Evolutionary conservation across 306 rosid species (phyloP).

Genomic region (Rosa rugosa): DNA sequence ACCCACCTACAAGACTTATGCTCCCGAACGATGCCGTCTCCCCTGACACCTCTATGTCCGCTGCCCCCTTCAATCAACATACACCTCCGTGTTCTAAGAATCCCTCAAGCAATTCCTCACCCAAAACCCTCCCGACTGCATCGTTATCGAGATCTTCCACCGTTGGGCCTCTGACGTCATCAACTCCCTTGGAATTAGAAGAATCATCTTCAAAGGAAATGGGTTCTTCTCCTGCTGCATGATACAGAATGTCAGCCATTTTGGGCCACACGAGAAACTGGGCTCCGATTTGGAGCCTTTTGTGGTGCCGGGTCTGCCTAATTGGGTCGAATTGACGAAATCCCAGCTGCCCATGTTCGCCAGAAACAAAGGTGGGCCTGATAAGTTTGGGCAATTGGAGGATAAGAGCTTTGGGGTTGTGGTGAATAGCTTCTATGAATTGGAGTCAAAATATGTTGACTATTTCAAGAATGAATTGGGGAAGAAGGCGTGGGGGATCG

Average conservation of each 20-base stretch:
- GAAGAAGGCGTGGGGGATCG: slow-evolving; percentile 23
- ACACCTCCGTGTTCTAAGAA: background rate
- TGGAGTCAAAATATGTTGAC: slow-evolving; percentile 28
- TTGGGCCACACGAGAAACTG: slow-evolving; percentile 7
- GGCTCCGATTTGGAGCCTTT: slow-evolving; percentile 21
- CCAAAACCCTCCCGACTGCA: slow-evolving; percentile 16
- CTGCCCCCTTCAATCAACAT: background rate
- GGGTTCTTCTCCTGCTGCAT: slow-evolving; percentile 23
- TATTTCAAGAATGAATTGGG: background rate
- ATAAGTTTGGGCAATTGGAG: background rate
- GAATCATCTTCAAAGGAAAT: slow-evolving; percentile 14
- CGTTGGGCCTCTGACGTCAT: slow-evolving; percentile 25
- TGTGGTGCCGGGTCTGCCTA: slow-evolving; percentile 10
- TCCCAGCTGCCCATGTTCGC: background rate
- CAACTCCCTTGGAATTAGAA: background rate
- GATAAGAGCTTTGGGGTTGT: slow-evolving; percentile 20
- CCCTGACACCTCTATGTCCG: slow-evolving; percentile 14
- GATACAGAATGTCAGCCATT: background rate
- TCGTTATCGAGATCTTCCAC: slow-evolving; percentile 24
- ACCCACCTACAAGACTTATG: too few relatives aligned
- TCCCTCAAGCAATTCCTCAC: background rate
- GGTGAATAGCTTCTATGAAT: slow-evolving; percentile 27
- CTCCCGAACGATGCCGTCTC: background rate
- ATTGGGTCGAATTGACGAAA: slow-evolving; percentile 12
- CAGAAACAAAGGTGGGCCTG: background rate